These are phyloP conservation scores for Fusarium vanettenii DNA, from an alignment of 2,329 filamentous ascomycete species.

Conservation along the genomic window DNA sequence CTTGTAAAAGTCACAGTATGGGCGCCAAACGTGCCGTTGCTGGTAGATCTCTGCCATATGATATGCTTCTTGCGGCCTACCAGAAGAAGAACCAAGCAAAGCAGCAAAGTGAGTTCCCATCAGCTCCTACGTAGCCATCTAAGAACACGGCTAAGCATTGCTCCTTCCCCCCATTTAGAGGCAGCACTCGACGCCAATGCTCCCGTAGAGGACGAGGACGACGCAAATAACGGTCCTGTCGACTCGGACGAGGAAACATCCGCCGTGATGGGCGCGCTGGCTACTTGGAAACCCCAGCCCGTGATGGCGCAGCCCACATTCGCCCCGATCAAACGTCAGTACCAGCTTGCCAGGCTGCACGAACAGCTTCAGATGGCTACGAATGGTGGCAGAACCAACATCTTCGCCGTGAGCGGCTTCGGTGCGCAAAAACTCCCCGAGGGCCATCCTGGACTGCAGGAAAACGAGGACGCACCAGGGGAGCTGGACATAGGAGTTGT, in stretches of 20 bases:
- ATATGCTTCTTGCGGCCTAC: slow-evolving; percentile 88
- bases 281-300: slow-evolving; percentile 81
- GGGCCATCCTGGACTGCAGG: slow-evolving; percentile 58
- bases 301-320: slow-evolving; percentile 75
- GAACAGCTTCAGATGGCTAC: slow-evolving; percentile 76
- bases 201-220: slow-evolving; percentile 86
- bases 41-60: slow-evolving; percentile 88
- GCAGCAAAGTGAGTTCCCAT: slow-evolving; percentile 81
- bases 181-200: slow-evolving; percentile 95
- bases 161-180: slow-evolving; percentile 58
- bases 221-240: slow-evolving; percentile 81
- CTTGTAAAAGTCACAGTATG: slow-evolving; percentile 97
- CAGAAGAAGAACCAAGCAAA: slow-evolving; percentile 99
- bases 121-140: neutral
- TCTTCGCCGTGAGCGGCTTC: slow-evolving; percentile 69
- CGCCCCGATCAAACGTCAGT: slow-evolving; percentile 71
- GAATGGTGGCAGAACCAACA: slow-evolving; percentile 73
- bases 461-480: slow-evolving; percentile 68
- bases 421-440: slow-evolving; percentile 67
- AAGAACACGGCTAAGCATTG: slow-evolving; percentile 17
- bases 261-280: slow-evolving; percentile 84
- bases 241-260: slow-evolving; percentile 97
- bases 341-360: slow-evolving; percentile 71
- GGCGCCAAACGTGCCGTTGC: slow-evolving; percentile 90
- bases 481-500: slow-evolving; percentile 63